Evolutionary conservation across 306 rosid species (phyloP), one percentile per base, ranked within the genome.

Genomic region (Pachyrhizus erosus): DNA sequence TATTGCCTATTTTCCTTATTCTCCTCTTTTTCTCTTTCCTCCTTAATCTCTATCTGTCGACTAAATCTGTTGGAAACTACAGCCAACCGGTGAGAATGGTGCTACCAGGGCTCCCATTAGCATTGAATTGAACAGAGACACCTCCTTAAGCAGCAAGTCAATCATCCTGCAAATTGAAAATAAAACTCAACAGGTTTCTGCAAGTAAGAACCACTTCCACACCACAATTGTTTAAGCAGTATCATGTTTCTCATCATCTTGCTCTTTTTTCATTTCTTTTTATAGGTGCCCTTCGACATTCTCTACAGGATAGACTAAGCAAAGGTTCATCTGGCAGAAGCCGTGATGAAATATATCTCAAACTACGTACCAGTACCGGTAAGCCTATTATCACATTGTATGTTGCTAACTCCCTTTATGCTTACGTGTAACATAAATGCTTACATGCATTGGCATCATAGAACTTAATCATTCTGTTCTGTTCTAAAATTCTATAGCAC

Each of bases 11-110:
- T 49, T 14, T 2, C 65, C 65, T 57, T 23, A 5, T 26, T 1
- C 66, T 24, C 9, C 43, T 62, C 76, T 69, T 79, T 1, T 20
- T 6, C 26, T 69, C 21, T 5, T 58, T 70, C 6, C 27, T 71
- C 14, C 31, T 27, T 33, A 15, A 5, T 76, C 21, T 11, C 51
- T 42, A 9, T 15, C 8, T 34, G 45, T 26, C 48, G 2, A 15
- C 62, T 65, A n/a, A 80, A 33, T 57, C 55, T 15, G 11, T 78
- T 61, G 8, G 15, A 12, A 55, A 52, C 43, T 29, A 51, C 93
- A 96, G 99, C 99, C 99, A 34, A 96, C 99, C 13, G 99, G 99
- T 78, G 98, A 93, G 87, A 93, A 96, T 88, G 99, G 99, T 60
- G 99, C 98, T 54, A 96, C 99, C 21, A 92, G 99, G 70, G 99